Evolutionary conservation across 1,139 yeast genomes (phyloP).

Genomic region (Blastobotrys elegans): DNA sequence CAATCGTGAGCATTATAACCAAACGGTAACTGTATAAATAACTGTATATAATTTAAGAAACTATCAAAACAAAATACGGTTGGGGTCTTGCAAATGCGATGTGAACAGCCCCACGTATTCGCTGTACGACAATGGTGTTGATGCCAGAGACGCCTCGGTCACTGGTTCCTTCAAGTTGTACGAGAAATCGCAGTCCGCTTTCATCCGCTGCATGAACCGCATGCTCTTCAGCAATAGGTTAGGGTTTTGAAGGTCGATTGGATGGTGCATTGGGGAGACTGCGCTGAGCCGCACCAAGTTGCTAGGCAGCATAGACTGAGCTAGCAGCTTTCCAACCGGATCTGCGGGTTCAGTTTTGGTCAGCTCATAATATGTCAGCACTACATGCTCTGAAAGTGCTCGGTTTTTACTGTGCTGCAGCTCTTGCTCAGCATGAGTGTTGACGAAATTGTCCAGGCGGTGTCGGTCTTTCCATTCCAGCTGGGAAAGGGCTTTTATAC

Average conservation of each 20-base stretch:
- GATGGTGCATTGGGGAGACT: not conserved
- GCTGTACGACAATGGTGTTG: not conserved
- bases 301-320: slow-evolving; percentile 2
- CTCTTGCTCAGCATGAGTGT: not conserved
- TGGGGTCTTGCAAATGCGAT: slow-evolving; percentile 9
- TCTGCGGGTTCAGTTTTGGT: not conserved
- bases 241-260: not conserved
- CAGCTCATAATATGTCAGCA: slow-evolving; percentile 8
- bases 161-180: not conserved
- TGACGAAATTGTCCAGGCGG: not conserved
- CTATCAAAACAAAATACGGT: not conserved
- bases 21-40: slow-evolving; percentile 10
- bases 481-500: not conserved
- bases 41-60: not conserved
- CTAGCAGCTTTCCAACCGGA: not conserved
- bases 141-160: slow-evolving; percentile 5
- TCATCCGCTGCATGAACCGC: not conserved
- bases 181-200: not conserved
- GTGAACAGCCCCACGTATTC: slow-evolving; percentile 6
- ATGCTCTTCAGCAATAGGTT: slow-evolving; percentile 2
- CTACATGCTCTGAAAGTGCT: not conserved
- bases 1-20: slow-evolving; percentile 21
- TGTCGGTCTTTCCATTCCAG: not conserved
- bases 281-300: not conserved
- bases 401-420: not conserved